phyloP scores from a whole-genome alignment of 768 basidiomycete genomes.

The Gloeostereum incarnatum region DNA sequence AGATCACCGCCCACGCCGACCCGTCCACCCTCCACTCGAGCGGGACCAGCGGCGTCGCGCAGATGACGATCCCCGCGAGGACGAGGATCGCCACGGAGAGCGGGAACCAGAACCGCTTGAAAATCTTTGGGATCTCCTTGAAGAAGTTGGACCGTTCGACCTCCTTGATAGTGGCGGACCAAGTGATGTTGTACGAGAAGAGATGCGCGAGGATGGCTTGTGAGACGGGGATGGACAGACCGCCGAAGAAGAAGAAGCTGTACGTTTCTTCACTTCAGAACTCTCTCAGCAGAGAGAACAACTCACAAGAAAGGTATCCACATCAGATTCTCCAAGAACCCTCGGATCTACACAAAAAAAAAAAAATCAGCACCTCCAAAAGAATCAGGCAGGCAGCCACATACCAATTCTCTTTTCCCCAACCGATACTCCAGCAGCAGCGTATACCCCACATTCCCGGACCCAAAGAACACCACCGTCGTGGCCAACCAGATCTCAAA shows the following conservation, averaged over 20 bases:
- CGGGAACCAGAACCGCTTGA: slow-evolving; percentile 59
- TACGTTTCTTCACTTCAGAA: background rate
- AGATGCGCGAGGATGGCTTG: slow-evolving; percentile 63
- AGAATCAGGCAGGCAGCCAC: slow-evolving; percentile 14
- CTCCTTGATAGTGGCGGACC: slow-evolving; percentile 66
- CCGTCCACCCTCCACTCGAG: slow-evolving; percentile 50
- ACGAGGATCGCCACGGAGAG: slow-evolving; percentile 44
- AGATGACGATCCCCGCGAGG: slow-evolving; percentile 49
- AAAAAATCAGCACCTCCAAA: slow-evolving; percentile 36
- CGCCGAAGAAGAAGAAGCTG: slow-evolving; percentile 76
- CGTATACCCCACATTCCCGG: slow-evolving; percentile 64
- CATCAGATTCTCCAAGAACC: slow-evolving; percentile 47
- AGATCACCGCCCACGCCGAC: slow-evolving; percentile 59
- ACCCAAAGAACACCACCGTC: slow-evolving; percentile 68
- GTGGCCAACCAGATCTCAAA: slow-evolving; percentile 79
- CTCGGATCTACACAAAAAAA: slow-evolving; percentile 26
- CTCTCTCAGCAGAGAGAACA: slow-evolving; percentile 6
- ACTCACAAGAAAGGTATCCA: slow-evolving; percentile 75
- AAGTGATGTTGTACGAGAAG: slow-evolving; percentile 46
- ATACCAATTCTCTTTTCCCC: slow-evolving; percentile 40
- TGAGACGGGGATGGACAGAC: slow-evolving; percentile 60
- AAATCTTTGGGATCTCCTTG: slow-evolving; percentile 81
- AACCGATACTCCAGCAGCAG: slow-evolving; percentile 68
- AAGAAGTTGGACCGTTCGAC: slow-evolving; percentile 85
- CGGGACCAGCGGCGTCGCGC: slow-evolving; percentile 35